Conservation (phyloP, 257 asterid species). For the Solanum clarkiae region DNA sequence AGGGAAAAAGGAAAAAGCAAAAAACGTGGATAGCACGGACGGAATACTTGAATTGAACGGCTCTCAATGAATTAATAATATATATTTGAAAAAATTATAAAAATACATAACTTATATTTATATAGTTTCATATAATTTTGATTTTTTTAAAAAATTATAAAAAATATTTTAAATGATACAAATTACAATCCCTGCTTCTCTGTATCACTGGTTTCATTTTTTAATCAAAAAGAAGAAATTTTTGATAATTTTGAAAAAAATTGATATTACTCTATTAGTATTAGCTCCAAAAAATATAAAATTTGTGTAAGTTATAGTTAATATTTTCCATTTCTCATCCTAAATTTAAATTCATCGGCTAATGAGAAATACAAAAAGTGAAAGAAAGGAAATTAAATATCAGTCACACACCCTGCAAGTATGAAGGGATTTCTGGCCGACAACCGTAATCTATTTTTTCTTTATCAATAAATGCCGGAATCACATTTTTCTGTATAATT, state of each 20-base stretch:
- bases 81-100: too few relatives aligned
- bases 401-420: background rate
- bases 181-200: fast-evolving
- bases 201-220: too few relatives aligned
- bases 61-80: background rate
- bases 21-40: background rate
- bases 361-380: background rate
- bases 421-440: background rate
- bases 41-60: background rate
- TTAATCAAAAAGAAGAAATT: too few relatives aligned
- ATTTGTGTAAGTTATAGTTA: background rate
- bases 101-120: too few relatives aligned
- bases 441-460: background rate
- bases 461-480: background rate
- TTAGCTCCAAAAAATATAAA: too few relatives aligned
- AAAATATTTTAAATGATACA: too few relatives aligned
- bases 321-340: background rate
- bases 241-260: too few relatives aligned
- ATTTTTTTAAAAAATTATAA: too few relatives aligned
- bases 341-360: background rate
- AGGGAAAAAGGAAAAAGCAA: background rate
- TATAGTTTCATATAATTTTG: too few relatives aligned
- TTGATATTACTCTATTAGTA: too few relatives aligned
- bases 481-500: background rate
- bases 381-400: background rate